Base-by-base conservation (phyloP, 768 basidiomycete species). In the Dacryopinax spathularia region DNA sequence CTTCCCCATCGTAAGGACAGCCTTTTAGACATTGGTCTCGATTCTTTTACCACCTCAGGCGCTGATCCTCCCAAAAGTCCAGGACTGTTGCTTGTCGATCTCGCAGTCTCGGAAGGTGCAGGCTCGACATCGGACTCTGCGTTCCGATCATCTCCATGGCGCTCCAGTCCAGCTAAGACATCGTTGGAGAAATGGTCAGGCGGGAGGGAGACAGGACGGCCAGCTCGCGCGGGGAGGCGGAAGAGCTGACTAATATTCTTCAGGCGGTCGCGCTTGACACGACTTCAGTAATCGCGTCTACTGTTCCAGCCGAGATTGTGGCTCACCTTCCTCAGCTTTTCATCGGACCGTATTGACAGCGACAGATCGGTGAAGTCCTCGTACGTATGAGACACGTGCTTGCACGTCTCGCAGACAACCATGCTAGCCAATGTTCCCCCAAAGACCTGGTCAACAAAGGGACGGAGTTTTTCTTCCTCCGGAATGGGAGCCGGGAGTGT, bases 311-410 rank as follows among this genome's bases (percentile, higher is more conserved):
- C 13, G 20, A 41, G 29, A 56, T 27, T 27, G 20, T 56, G 22
- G 48, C 71, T 12, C 31, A 75, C 75, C 70, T 86, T 95, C 61
- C 87, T 80, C 63, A 83, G 81, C 63, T 81, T 82, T 33, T 91
- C 87, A 66, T 92, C 89, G 0, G 86, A 81, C 71, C 87, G 89
- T 73, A 94, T 87, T 73, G 87, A 88, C 34, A 98, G 77, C 61
- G 90, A 91, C 68, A 98, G 86, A 73, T 96, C 94, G 72, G 88
- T 87, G 73, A 96, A 97, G 70, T 92, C 91, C 73, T 98, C 94
- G 71, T 89, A 88, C 4, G 88, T 90, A 67, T 91, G 85, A 1
- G 92, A 95, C 22, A 96, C 84, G 69, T 90, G 84, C 73, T 95
- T 94, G 82, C 94, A 98, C 64, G 84, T 83, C 68, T 93, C 91